Conservation (phyloP, 1,284 basidiomycete genomes). For the Prillingera fragicola region DNA sequence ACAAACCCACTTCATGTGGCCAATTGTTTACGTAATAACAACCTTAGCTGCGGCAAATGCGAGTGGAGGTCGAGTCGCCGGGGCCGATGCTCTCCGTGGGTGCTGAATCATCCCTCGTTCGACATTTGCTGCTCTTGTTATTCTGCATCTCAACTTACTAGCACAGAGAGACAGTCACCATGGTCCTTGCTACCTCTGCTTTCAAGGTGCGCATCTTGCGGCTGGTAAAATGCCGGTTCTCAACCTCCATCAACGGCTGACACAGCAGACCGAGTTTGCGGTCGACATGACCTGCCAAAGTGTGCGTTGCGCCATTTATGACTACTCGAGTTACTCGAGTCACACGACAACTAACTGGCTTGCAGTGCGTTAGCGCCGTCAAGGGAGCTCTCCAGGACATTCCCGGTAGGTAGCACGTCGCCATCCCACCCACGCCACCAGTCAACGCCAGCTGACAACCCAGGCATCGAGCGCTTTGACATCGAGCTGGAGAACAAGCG, state of each 20-base stretch:
- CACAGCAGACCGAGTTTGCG: slow-evolving; percentile 46
- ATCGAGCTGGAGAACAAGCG: slow-evolving; percentile 47
- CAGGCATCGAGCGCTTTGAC: slow-evolving; percentile 46
- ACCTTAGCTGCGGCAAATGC: too few relatives aligned
- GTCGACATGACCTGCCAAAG: slow-evolving; percentile 49
- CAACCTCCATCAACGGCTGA: slow-evolving; percentile 1
- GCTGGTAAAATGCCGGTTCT: not conserved
- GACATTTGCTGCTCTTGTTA: too few relatives aligned
- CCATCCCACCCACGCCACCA: not conserved
- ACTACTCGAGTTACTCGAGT: not conserved
- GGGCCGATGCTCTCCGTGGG: too few relatives aligned
- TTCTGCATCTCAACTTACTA: too few relatives aligned
- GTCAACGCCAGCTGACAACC: slow-evolving; percentile 1
- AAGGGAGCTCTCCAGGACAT: slow-evolving; percentile 32
- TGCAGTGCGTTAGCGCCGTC: slow-evolving; percentile 45
- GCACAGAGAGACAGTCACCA: too few relatives aligned
- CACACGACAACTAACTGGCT: not conserved
- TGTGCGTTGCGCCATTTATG: slow-evolving; percentile 19
- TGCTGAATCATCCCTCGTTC: too few relatives aligned
- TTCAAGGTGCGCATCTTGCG: slow-evolving; percentile 29
- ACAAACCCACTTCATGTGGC: too few relatives aligned
- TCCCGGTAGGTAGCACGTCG: slow-evolving; percentile 19
- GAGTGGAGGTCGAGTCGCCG: too few relatives aligned
- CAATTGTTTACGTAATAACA: too few relatives aligned
- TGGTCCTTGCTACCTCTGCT: slow-evolving; percentile 31